phyloP scores from a whole-genome alignment of 2,329 filamentous ascomycete species.

The Stagonosporopsis vannaccii region DNA sequence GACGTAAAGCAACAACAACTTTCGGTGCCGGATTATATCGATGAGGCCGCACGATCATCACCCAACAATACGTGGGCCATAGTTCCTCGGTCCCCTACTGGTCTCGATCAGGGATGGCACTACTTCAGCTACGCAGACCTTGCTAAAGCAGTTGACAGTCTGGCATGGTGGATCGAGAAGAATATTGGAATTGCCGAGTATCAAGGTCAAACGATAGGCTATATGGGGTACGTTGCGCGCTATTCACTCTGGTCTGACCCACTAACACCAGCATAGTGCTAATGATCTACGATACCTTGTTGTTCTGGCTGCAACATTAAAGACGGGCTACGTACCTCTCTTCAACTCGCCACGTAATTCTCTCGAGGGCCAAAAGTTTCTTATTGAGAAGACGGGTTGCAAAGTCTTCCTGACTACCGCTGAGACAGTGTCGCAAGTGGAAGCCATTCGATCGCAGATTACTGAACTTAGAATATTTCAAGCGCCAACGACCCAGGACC shows the following conservation, averaged over 20 bases:
- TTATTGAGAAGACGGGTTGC: conserved; percentile 10
- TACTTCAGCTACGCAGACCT: conserved; percentile 9
- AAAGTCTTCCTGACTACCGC: conserved; percentile 5
- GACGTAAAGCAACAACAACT: not conserved
- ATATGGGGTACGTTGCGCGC: conserved; percentile 4
- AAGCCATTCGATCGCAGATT: not conserved
- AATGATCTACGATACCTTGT: conserved; percentile 15
- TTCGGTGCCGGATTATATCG: conserved; percentile 11
- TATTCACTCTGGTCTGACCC: too few species aligned
- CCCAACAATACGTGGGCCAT: conserved; percentile 14
- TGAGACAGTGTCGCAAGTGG: conserved; percentile 2
- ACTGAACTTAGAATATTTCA: not conserved
- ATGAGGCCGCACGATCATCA: conserved; percentile 2
- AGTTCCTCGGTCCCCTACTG: conserved; percentile 7
- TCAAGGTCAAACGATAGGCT: conserved; percentile 12
- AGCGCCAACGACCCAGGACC: conserved; percentile 5
- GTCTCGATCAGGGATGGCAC: conserved; percentile 11
- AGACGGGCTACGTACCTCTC: conserved; percentile 10
- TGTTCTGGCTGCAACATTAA: conserved; percentile 6
- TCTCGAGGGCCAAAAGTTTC: conserved; percentile 6
- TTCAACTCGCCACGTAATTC: conserved; percentile 15
- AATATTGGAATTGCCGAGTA: conserved; percentile 4
- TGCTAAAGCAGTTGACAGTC: conserved; percentile 7
- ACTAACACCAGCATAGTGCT: not conserved
- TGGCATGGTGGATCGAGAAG: conserved; percentile 17